A percentile compares a stretch with the other conserved stretches of the same genome.
Evolutionary conservation across 2,329 filamentous ascomycete genomes (phyloP).

Genomic region (Emmonsiellopsis sp.): DNA sequence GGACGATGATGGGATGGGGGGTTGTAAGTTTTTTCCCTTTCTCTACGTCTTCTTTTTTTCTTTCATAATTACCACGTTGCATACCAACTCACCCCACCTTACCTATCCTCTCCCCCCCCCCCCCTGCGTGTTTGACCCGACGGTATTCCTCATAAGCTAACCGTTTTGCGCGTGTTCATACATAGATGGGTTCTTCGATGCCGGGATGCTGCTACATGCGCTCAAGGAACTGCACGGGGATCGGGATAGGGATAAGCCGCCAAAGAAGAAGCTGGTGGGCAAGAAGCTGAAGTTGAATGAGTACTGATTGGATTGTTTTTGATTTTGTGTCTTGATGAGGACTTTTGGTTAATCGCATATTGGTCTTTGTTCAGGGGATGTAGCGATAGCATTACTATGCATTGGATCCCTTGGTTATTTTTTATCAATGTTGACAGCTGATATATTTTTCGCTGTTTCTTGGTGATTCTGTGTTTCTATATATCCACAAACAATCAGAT

Average conservation of each 20-base stretch:
- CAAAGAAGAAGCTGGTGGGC: conserved; percentile 33
- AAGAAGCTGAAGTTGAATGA: conserved; percentile 41
- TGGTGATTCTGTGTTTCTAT: too few species aligned
- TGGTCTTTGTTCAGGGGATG: neutral
- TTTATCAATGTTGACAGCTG: too few species aligned
- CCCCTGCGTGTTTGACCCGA: too few species aligned
- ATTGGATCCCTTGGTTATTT: too few species aligned
- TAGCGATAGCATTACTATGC: neutral
- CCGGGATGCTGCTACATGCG: conserved; percentile 84
- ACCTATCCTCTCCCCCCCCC: too few species aligned
- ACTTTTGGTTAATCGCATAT: neutral
- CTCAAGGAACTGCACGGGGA: conserved; percentile 52
- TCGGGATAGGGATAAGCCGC: conserved; percentile 29
- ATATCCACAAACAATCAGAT: too few species aligned
- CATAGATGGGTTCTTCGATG: conserved; percentile 95
- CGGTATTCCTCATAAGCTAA: conserved; percentile 11
- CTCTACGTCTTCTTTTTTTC: neutral
- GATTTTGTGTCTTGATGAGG: conserved; percentile 4
- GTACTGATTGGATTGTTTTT: conserved; percentile 23
- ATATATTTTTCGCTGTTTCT: too few species aligned
- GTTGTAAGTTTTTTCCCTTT: conserved; percentile 60
- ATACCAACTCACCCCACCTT: too few species aligned
- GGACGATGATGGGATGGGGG: conserved; percentile 82
- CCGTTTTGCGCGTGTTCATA: conserved; percentile 16
- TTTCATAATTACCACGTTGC: neutral